These are phyloP conservation scores for Corynespora cassiicola DNA, from an alignment of 2,329 filamentous ascomycete genomes.

Conservation along the genomic window DNA sequence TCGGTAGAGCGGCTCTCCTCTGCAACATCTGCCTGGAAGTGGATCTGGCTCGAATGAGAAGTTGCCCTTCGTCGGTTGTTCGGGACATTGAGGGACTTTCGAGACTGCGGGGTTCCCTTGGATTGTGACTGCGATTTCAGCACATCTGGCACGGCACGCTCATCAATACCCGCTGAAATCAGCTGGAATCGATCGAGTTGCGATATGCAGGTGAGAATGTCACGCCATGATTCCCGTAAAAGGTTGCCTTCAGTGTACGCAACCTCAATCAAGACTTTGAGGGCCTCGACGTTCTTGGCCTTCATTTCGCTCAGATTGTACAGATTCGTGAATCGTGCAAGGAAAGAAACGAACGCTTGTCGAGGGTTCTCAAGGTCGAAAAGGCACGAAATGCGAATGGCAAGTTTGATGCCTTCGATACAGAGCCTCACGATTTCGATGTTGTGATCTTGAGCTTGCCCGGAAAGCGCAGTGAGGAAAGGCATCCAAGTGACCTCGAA, in stretches of 20 bases:
- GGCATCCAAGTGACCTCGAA: constrained; percentile 99
- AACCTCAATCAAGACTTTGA: constrained; percentile 90
- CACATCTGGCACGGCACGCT: constrained; percentile 89
- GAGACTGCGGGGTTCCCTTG: constrained; percentile 61
- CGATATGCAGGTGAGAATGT: constrained; percentile 92
- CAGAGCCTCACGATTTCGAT: constrained; percentile 90
- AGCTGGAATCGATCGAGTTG: constrained; percentile 95
- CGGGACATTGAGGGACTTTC: constrained; percentile 70
- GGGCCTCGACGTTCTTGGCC: constrained; percentile 92
- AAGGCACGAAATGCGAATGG: constrained; percentile 89
- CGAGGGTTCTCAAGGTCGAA: constrained; percentile 94
- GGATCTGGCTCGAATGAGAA: constrained; percentile 52
- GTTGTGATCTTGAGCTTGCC: constrained; percentile 93
- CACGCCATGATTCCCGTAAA: constrained; percentile 90
- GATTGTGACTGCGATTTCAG: constrained; percentile 74
- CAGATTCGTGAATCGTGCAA: constrained; percentile 93
- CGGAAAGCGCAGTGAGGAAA: constrained; percentile 92
- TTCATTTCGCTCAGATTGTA: constrained; percentile 96
- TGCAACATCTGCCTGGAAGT: constrained; percentile 79
- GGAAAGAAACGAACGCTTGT: constrained; percentile 90
- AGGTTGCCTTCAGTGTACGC: constrained; percentile 92
- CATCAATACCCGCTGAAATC: constrained; percentile 92
- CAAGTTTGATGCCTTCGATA: constrained; percentile 93
- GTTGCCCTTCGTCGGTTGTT: constrained; percentile 58
- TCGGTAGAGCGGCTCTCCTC: constrained; percentile 92